Evolutionary conservation across 192 early-diverging fungal species (phyloP), one percentile per base, ranked within the genome.

Genomic region (Phycomyces blakesleeanus): DNA sequence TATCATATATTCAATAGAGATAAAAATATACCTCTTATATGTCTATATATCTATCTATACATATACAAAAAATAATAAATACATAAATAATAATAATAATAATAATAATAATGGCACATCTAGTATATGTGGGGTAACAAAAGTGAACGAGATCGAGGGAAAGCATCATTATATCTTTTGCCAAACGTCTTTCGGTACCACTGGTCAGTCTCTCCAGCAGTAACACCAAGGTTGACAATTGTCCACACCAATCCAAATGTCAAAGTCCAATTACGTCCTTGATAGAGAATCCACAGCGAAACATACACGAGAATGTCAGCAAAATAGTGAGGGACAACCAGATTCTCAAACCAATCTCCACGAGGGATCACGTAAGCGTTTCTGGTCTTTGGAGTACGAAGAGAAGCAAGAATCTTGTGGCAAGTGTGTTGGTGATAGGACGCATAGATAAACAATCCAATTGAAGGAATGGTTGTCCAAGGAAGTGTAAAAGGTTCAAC

Each of bases 161-260:
- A 71, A 12, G 58, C 27, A 34, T 25, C 10, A 0, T 18, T 12
- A 40, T 80, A 87, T 42, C 77, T 55, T 24, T 73, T 68, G 0
- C 78, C 78, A 75, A 93, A 92, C 22, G 72, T 81, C 11, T 47
- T 24, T 27, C 50, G 47, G 51, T 91, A 93, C 92, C 92, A 94
- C 38, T 63, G 18, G 50, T 83, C 77, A n/a, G 85, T 85, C 66
- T 87, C 81, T 18, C 67, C 76, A 1, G 91, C 87, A 0, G 84
- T 77, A 49, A 85, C 74, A 0, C 79, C 69, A 6, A 94, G 76
- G 24, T 87, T 87, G n/a, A 83, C 55, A 0, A 78, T 58, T 0
- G 83, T 83, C 87, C 88, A 93, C 3, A 77, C 20, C n/a, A 84
- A 67, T 1, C 80, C 76, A 20, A 64, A 62, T 20, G 79, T 27